Evolutionary conservation across 148 eudicot genomes (phyloP).

Genomic region (Rheum nobile): DNA sequence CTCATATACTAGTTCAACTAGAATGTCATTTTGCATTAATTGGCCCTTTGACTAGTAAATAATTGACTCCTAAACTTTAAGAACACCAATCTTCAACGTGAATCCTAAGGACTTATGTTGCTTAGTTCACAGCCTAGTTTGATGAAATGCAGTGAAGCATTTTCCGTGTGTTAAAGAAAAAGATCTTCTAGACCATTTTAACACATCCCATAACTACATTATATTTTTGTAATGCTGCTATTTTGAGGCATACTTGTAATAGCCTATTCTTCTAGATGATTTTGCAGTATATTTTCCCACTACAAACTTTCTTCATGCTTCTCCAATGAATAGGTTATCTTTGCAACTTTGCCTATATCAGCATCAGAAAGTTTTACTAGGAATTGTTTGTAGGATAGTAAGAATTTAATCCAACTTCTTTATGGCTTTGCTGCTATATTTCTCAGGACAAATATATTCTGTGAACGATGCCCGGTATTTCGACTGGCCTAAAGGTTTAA

Average conservation of each 20-base stretch:
- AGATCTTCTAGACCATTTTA: too few species aligned
- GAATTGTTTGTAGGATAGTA: too few species aligned
- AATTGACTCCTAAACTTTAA: too few species aligned
- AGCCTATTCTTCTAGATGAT: not conserved
- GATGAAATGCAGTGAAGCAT: too few species aligned
- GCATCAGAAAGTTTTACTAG: not conserved
- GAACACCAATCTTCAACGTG: not conserved
- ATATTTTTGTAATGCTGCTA: too few species aligned
- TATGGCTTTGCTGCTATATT: slow-evolving; percentile 6
- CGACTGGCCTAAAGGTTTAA: slow-evolving; percentile 95
- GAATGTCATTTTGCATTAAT: too few species aligned
- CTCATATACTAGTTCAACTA: not conserved
- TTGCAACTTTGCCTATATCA: not conserved
- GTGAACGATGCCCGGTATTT: slow-evolving; percentile 99
- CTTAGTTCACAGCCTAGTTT: too few species aligned
- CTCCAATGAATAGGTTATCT: not conserved
- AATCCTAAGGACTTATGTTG: too few species aligned
- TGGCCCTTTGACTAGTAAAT: too few species aligned
- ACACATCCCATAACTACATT: too few species aligned
- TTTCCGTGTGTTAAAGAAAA: too few species aligned
- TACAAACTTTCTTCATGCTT: not conserved
- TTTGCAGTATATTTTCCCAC: not conserved
- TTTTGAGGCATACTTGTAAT: not conserved
- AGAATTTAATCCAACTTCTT: not conserved
- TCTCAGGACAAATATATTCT: slow-evolving; percentile 93